Evolutionary conservation across 2,329 filamentous ascomycete genomes (phyloP).

Genomic region (Cercospora sp.): DNA sequence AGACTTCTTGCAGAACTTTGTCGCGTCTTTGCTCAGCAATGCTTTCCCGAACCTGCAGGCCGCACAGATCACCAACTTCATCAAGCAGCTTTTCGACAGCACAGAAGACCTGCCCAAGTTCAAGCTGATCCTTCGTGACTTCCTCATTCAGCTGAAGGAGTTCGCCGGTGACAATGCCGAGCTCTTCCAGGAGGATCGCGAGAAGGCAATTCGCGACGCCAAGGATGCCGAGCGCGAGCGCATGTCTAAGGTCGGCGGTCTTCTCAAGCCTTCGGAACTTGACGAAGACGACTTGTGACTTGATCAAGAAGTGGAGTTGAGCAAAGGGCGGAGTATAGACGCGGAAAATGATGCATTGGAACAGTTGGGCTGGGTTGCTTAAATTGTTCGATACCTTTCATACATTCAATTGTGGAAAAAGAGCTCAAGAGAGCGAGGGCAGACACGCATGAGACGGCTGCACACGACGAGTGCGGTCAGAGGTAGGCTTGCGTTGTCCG

Average conservation of each 20-base stretch:
- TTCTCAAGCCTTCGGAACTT: conserved; percentile 96
- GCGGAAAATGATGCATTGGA: conserved; percentile 14
- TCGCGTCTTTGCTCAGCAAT: conserved; percentile 78
- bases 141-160: conserved; percentile 95
- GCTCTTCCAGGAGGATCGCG: conserved; percentile 89
- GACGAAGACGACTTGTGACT: conserved; percentile 85
- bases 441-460: conserved; percentile 15
- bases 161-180: conserved; percentile 95
- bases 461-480: conserved; percentile 12
- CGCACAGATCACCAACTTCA: conserved; percentile 82
- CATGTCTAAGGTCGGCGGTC: conserved; percentile 89
- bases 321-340: conserved; percentile 14
- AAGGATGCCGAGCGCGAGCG: conserved; percentile 88
- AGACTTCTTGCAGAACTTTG: conserved; percentile 87
- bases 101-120: conserved; percentile 92
- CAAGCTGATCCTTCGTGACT: conserved; percentile 93
- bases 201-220: conserved; percentile 82
- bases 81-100: conserved; percentile 81
- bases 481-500: conserved; percentile 15
- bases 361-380: conserved; percentile 14
- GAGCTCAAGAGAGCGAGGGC: not conserved
- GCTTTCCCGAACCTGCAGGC: conserved; percentile 89
- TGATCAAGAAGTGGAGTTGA: conserved; percentile 46
- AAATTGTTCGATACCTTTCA: not conserved
- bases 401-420: not conserved